phyloP scores from a whole-genome alignment of 805 yeast genomes.

The Lachancea nothofagi region DNA sequence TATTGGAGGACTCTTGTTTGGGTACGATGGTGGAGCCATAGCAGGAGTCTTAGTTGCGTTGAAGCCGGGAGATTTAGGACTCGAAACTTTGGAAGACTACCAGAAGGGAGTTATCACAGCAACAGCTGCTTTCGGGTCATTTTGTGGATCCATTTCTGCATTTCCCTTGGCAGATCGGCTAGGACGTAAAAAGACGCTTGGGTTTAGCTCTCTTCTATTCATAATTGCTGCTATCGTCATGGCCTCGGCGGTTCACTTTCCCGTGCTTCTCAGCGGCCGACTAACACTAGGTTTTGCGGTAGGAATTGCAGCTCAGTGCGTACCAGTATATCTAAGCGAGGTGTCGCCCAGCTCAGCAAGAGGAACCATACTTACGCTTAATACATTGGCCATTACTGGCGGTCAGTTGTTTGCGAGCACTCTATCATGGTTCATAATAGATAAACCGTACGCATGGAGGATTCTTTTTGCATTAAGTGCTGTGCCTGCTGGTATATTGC shows the following conservation, averaged over 20 bases:
- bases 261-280: slow-evolving; percentile 48
- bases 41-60: slow-evolving; percentile 51
- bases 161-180: slow-evolving; percentile 45
- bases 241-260: slow-evolving; percentile 37
- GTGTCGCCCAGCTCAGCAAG: slow-evolving; percentile 40
- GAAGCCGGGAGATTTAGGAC: slow-evolving; percentile 35
- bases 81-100: slow-evolving; percentile 31
- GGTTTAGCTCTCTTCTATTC: slow-evolving; percentile 42
- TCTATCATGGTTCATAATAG: slow-evolving; percentile 29
- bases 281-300: slow-evolving; percentile 65
- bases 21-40: slow-evolving; percentile 61
- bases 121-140: slow-evolving; percentile 49
- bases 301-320: slow-evolving; percentile 64
- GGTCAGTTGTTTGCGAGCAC: slow-evolving; percentile 45
- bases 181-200: slow-evolving; percentile 39
- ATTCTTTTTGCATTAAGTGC: slow-evolving; percentile 36
- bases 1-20: slow-evolving; percentile 57
- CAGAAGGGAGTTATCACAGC: slow-evolving; percentile 41
- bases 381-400: slow-evolving; percentile 43
- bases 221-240: slow-evolving; percentile 47
- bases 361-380: slow-evolving; percentile 37
- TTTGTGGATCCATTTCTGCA: slow-evolving; percentile 47
- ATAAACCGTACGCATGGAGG: slow-evolving; percentile 34
- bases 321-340: slow-evolving; percentile 55
- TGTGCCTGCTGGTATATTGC: slow-evolving; percentile 39